Evolutionary conservation across 371 early-diverging fungal species (phyloP).

Genomic region (Mucor saturninus): DNA sequence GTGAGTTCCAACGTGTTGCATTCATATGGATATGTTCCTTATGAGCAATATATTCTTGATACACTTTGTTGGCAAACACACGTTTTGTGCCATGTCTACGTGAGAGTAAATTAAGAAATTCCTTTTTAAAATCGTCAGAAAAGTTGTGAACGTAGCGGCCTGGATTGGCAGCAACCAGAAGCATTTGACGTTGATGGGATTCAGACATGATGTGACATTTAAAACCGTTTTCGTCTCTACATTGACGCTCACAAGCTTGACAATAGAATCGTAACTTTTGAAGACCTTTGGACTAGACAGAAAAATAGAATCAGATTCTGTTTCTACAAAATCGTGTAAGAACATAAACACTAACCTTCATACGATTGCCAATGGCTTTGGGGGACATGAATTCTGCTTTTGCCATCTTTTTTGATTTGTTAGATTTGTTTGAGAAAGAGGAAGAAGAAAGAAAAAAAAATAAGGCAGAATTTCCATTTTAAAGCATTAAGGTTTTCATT

Average conservation of each 20-base stretch:
- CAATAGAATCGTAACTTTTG: conserved; percentile 94
- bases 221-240: conserved; percentile 96
- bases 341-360: conserved; percentile 51
- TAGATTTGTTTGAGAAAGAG: not conserved
- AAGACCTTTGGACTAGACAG: conserved; percentile 80
- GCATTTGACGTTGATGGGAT: conserved; percentile 93
- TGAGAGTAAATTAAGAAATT: conserved; percentile 75
- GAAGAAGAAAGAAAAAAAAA: not conserved
- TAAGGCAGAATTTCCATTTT: not conserved
- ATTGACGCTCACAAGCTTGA: conserved; percentile 93
- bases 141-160: conserved; percentile 70
- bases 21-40: conserved; percentile 96
- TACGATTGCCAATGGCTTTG: conserved; percentile 84
- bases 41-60: conserved; percentile 94
- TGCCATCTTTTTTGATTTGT: conserved; percentile 55
- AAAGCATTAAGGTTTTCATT: not conserved
- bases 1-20: conserved; percentile 88
- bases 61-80: conserved; percentile 90
- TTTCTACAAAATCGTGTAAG: too few species aligned
- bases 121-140: conserved; percentile 75
- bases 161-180: conserved; percentile 84
- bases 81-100: conserved; percentile 84
- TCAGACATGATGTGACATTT: conserved; percentile 93
- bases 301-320: not conserved
- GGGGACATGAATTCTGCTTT: conserved; percentile 81